Base-by-base conservation (phyloP, 352 stramenopile genomes). In the Aphanomyces euteiches region DNA sequence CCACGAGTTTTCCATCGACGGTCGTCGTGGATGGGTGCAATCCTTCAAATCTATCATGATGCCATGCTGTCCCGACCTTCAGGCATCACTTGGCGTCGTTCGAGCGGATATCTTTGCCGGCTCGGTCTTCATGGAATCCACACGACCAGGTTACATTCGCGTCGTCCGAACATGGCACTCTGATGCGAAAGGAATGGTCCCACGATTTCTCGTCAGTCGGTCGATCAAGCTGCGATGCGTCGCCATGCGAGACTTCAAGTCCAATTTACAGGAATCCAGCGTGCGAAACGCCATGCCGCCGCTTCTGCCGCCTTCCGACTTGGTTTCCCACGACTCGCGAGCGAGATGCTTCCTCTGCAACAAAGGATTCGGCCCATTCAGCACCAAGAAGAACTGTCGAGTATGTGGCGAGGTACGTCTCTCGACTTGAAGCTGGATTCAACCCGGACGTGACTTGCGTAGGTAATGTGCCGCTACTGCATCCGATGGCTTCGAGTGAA, bases 391-490 rank as follows among this genome's bases (percentile, higher is more conserved):
- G 17, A 58, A 58, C 21, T 58, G 50, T 19, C 50, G 50, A 8
- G 7, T 8, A 19, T 58, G 50, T 36, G 50, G 50, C 50, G 50
- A 58, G 50, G 50, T 58, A 19, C 7, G 17, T 19, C 28, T 28
- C 28, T 28, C 28, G 28, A 28, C 28, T 28, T 28, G 28, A 28
- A 28, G 50, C 21, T 17, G 17, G 10, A 1, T 50, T 28, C 28
- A 28, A 28, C 28, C 28, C 28, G 0, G 28, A 28, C 28, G 28
- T 28, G 28, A n/a, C 17, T 50, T 50, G 10, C 10, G 10, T 58
- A 58, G 50, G 50, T 58, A 36, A 7, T 58, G 7, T 58, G 50
- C 36, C 50, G 50, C 19, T 37, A 58, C 8, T 58, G 50, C 50
- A 37, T 8, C 7, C 50, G 36, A 36, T 28, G 50, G 50, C 36